phyloP scores from a whole-genome alignment of 768 basidiomycete species.

The Rhizopogon roseolus region DNA sequence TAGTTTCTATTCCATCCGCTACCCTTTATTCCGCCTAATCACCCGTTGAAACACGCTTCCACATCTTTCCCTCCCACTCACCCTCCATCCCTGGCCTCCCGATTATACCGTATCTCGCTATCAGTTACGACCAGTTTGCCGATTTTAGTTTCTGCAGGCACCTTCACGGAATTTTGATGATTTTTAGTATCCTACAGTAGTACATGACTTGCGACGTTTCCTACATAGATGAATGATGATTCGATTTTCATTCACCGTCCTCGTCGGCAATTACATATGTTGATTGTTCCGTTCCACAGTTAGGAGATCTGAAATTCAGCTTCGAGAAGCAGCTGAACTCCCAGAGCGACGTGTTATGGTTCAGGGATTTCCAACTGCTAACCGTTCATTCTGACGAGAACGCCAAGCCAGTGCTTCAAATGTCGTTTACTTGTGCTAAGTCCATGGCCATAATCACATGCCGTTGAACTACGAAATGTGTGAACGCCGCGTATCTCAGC shows the following conservation, averaged over 20 bases:
- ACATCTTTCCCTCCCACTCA: neutral
- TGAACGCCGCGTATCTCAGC: neutral
- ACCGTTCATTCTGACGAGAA: neutral
- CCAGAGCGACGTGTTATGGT: neutral
- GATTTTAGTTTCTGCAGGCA: slow-evolving; percentile 29
- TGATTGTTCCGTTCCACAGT: neutral
- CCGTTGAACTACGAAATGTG: neutral
- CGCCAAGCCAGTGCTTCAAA: neutral
- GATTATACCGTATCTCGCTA: neutral
- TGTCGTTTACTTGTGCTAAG: neutral
- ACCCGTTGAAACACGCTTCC: neutral
- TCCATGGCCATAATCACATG: slow-evolving; percentile 1
- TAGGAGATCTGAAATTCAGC: neutral
- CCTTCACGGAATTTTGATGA: slow-evolving; percentile 14
- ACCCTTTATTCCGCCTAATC: neutral
- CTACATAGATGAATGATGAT: slow-evolving; percentile 20
- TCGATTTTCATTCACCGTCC: neutral
- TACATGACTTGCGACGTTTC: neutral
- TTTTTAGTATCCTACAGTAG: slow-evolving; percentile 5
- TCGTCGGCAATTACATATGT: neutral
- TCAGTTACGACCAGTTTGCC: slow-evolving; percentile 6
- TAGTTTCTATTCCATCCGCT: neutral
- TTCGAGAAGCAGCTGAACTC: neutral
- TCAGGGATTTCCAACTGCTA: neutral
- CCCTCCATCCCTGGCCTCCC: neutral